Base-by-base conservation (phyloP, 1,139 yeast genomes). In the Spathaspora jeffriesii region DNA sequence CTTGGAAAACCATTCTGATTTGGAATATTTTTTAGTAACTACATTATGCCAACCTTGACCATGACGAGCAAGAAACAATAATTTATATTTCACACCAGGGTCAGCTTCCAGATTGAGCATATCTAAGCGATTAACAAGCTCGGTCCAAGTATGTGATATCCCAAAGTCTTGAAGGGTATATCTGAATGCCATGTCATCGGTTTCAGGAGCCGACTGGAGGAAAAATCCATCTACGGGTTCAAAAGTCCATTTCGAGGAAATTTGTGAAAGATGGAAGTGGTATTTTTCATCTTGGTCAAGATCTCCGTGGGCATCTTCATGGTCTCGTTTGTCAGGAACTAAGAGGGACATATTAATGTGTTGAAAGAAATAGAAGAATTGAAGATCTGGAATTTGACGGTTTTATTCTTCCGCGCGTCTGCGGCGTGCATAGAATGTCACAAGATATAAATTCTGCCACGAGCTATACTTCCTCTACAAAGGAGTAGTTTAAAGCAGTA, bases 31-130 rank as follows among this genome's bases (percentile, higher is more conserved):
- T 23, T 67, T 68, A 42, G 79, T 78, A 2, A 85, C 88, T 20
- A 76, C 67, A 55, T 88, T 88, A 59, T 87, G 93, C 64, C 71
- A 81, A 0, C 95, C 95, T 63, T 87, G 88, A 7, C 95, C 95
- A 58, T 88, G 95, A 50, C 96, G 72, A 1, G 88, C 91, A 45
- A 85, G 67, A 46, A 82, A 75, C 5, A 86, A 53, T 39, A 86
- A 60, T 60, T 85, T 85, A 61, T 84, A 82, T 20, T 59, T 59
- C 30, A 65, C 75, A 46, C 73, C 67, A 1, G 44, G 53, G 1
- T 58, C 61, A 3, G 73, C 62, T 2, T 53, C 23, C 1, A 50
- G 52, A 52, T 81, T 80, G 50, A 82, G 63, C 8, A 60, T 50
- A 0, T 62, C 50, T 13, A 84, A 49, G 22, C 70, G 63, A 0